phyloP scores from a whole-genome alignment of 1,284 basidiomycete species.

The Kwoniella shivajii region DNA sequence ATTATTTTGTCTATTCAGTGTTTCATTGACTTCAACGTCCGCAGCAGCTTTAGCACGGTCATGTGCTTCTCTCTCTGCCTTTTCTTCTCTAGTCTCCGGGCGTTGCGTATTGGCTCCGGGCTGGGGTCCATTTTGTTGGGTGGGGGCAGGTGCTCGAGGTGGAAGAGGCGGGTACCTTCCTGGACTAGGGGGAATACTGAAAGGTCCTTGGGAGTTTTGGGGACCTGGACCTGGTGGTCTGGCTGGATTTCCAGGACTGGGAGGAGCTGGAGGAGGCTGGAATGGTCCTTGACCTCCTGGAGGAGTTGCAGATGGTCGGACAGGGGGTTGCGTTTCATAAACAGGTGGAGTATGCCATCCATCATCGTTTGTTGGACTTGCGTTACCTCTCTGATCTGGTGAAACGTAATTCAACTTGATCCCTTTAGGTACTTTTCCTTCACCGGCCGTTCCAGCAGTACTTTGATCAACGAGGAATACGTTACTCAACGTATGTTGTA shows the following conservation, averaged over 20 bases:
- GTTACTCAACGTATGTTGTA: conserved; percentile 3
- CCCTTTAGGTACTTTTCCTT: conserved; percentile 11
- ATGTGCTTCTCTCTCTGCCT: neutral
- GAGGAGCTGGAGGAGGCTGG: neutral
- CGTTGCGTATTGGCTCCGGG: neutral
- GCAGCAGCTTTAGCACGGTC: neutral
- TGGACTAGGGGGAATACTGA: neutral
- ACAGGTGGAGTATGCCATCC: neutral
- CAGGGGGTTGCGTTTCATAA: neutral
- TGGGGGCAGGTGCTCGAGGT: neutral
- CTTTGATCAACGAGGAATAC: conserved; percentile 18
- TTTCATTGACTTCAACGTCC: neutral
- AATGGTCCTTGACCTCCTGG: neutral
- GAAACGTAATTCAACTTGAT: conserved; percentile 11
- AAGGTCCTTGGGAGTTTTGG: neutral
- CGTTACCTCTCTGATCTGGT: neutral
- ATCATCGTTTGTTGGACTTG: neutral
- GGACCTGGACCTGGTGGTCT: neutral
- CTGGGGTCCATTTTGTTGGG: neutral
- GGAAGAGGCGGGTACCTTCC: neutral
- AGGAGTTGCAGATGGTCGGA: neutral
- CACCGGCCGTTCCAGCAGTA: neutral
- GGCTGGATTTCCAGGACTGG: neutral
- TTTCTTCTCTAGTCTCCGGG: neutral
- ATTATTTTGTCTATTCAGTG: neutral